Evolutionary conservation across 2,329 filamentous ascomycete species (phyloP), one percentile per base, ranked within the genome.

Genomic region (Clarireedia hainanense): DNA sequence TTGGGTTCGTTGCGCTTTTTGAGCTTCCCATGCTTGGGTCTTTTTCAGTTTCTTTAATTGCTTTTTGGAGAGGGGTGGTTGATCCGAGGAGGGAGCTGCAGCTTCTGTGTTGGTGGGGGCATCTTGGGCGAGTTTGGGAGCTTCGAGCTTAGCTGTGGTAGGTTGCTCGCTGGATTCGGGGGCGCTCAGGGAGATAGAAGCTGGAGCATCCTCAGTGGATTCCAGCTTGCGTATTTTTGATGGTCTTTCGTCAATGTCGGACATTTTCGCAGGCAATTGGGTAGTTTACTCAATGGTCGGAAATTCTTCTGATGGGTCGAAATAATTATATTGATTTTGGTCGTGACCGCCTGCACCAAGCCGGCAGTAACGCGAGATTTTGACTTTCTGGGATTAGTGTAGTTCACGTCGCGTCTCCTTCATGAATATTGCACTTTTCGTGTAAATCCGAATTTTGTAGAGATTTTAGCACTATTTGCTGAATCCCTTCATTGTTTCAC

Each of bases 1-100:
- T 50, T 69, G 71, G 58, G 77, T 79, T 58, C 82, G 80, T 34
- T 78, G 75, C 42, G 80, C 80, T 60, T 83, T 85, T 23, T 80
- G 80, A 6, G 85, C 83, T 64, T 95, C 90, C 87, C 89, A 95
- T 68, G 81, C 76, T 67, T 88, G 78, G 60, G 83, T 78, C 55
- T 83, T 84, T 58, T 80, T 83, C 52, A 90, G 75, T 67, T 90
- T 92, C 72, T 95, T 96, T 58, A 86, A 75, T 64, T 92, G 87
- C 66, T 86, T 95, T 67, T 97, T 97, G 17, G 92, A 96, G 51
- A 96, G 39, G 20, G 47, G 43, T 48, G 60, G 30, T 50, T 55
- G 9, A 26, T 24, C 10, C 50, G 17, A 6, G 12, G 27, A 10
- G 17, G n/a, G 40, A 1, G 52, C 10, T 30, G 27, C 15, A 20